Evolutionary conservation across 2,329 filamentous ascomycete species (phyloP).

Genomic region (Epichloe festucae): DNA sequence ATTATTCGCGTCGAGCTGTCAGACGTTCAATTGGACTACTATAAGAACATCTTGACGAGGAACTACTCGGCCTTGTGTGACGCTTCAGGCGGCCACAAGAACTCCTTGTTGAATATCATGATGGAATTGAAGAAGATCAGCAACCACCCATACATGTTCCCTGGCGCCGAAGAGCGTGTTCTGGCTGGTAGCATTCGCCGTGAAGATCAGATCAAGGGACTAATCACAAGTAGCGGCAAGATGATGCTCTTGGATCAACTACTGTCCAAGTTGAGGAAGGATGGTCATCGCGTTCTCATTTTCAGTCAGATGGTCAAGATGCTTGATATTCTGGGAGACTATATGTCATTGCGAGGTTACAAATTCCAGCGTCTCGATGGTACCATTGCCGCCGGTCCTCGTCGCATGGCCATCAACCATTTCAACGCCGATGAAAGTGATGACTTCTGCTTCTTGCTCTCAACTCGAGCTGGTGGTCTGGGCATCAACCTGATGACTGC

Average conservation of each 20-base stretch:
- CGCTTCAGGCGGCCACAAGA: slow-evolving; percentile 80
- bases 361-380: slow-evolving; percentile 91
- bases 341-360: slow-evolving; percentile 84
- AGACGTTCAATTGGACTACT: slow-evolving; percentile 93
- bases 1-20: slow-evolving; percentile 96
- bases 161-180: slow-evolving; percentile 82
- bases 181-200: slow-evolving; percentile 66
- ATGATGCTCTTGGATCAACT: slow-evolving; percentile 98
- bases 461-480: slow-evolving; percentile 89
- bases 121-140: slow-evolving; percentile 99
- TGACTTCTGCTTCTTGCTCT: slow-evolving; percentile 93
- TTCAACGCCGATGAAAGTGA: slow-evolving; percentile 95
- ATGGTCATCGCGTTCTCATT: slow-evolving; percentile 90
- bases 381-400: slow-evolving; percentile 77
- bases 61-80: slow-evolving; percentile 93
- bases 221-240: slow-evolving; percentile 96
- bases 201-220: slow-evolving; percentile 80
- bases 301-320: slow-evolving; percentile 99
- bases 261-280: slow-evolving; percentile 83
- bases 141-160: slow-evolving; percentile 97
- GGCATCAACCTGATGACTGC: slow-evolving; percentile 99
- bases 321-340: slow-evolving; percentile 91
- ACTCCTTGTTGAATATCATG: slow-evolving; percentile 93
- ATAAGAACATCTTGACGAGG: slow-evolving; percentile 95
- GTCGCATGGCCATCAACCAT: slow-evolving; percentile 91